phyloP scores from a whole-genome alignment of 1,139 yeast genomes.

The Sugiyamaella castrensis region DNA sequence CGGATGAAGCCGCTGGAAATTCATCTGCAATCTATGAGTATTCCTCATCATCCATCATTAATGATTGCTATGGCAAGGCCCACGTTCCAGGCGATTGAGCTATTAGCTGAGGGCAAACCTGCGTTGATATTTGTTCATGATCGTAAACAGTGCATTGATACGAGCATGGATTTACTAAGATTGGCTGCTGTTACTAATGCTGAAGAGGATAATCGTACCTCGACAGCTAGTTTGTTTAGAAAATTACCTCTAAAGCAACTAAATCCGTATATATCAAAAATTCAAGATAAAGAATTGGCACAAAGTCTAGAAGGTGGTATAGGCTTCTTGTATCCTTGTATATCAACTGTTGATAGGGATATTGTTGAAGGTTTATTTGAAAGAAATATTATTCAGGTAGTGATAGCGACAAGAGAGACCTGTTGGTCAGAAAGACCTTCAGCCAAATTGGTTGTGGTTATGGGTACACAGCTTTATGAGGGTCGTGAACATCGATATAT shows the following conservation, averaged over 20 bases:
- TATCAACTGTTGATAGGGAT: constrained; percentile 53
- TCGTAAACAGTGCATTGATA: constrained; percentile 53
- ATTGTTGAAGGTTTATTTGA: constrained; percentile 55
- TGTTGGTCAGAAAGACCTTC: constrained; percentile 49
- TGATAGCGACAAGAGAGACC: constrained; percentile 60
- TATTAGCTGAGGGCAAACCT: constrained; percentile 36
- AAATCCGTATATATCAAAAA: constrained; percentile 42
- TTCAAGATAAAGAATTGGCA: constrained; percentile 49
- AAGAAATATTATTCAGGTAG: constrained; percentile 48
- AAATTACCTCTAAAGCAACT: constrained; percentile 3
- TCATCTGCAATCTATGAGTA: constrained; percentile 51
- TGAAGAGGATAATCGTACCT: constrained; percentile 40
- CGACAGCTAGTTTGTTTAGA: no score
- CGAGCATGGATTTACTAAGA: constrained; percentile 47
- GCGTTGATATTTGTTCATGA: constrained; percentile 57
- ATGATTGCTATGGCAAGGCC: constrained; percentile 53
- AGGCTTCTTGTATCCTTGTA: constrained; percentile 59
- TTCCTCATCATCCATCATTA: constrained; percentile 49
- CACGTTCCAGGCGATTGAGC: constrained; percentile 39
- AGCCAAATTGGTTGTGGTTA: constrained; percentile 55
- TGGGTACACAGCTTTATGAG: constrained; percentile 72
- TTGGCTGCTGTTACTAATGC: constrained; percentile 34
- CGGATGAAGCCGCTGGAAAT: constrained; percentile 57
- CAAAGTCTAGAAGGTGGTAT: constrained; percentile 58
- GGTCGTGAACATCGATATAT: constrained; percentile 68